Conservation (phyloP, 2,329 filamentous ascomycete species). For the Leptodontidium sp. region DNA sequence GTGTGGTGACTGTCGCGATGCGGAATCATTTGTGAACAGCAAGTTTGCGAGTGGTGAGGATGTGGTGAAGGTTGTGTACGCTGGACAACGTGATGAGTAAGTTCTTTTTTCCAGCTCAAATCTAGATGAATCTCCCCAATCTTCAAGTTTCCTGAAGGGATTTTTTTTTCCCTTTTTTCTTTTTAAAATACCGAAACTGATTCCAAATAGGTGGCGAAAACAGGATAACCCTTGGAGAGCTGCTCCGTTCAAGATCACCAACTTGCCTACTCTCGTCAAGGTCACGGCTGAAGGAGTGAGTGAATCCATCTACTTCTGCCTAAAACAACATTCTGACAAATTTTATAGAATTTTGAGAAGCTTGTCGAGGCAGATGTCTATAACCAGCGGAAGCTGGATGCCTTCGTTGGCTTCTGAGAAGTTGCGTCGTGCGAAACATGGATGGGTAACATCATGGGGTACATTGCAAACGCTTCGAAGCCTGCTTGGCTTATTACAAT, state of each 20-base stretch:
- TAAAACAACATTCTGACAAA: conserved; percentile 18
- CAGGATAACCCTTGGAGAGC: conserved; percentile 40
- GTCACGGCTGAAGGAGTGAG: conserved; percentile 39
- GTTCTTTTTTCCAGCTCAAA: conserved; percentile 16
- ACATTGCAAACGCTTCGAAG: neutral
- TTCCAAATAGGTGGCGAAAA: conserved; percentile 37
- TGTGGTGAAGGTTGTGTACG: conserved; percentile 37
- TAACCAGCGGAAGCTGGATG: conserved; percentile 40
- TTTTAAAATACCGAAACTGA: neutral
- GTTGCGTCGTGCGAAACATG: neutral
- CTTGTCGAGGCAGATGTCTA: conserved; percentile 43
- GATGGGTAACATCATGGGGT: neutral
- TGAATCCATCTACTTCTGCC: neutral
- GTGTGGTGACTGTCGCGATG: conserved; percentile 43
- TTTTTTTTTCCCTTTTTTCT: too few relatives aligned
- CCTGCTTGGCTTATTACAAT: neutral
- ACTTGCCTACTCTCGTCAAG: conserved; percentile 43
- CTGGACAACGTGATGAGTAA: conserved; percentile 40
- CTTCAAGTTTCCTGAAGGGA: neutral
- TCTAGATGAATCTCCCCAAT: neutral
- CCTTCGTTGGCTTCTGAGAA: conserved; percentile 31
- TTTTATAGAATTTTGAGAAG: conserved; percentile 36
- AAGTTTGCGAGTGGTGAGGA: conserved; percentile 36
- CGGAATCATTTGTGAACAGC: conserved; percentile 40
- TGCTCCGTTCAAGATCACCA: conserved; percentile 39